phyloP scores from a whole-genome alignment of 257 asterid species.

The Primulina huaijiensis region DNA sequence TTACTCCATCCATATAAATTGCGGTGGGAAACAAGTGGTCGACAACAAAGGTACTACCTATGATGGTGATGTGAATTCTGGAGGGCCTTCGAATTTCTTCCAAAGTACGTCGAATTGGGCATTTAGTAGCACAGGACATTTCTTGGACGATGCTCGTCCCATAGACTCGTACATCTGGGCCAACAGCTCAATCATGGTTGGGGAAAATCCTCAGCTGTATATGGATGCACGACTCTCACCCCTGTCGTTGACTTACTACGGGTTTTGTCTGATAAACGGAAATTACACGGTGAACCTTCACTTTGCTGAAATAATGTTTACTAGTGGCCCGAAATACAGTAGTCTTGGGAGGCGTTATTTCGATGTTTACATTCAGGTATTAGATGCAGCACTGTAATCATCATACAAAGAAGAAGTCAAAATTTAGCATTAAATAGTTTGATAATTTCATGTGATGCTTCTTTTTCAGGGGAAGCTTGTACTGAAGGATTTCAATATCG shows the following conservation, averaged over 20 bases:
- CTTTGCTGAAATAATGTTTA: constrained; percentile 39
- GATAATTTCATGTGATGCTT: not conserved
- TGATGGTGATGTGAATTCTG: constrained; percentile 23
- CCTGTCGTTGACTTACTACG: constrained; percentile 38
- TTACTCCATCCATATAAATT: constrained; percentile 20
- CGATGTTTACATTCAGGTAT: constrained; percentile 40
- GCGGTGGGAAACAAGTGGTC: constrained; percentile 25
- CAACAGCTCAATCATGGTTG: constrained; percentile 21
- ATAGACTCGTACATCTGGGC: constrained; percentile 14
- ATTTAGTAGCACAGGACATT: constrained; percentile 39
- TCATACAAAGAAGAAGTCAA: not conserved
- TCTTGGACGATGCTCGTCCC: constrained; percentile 19
- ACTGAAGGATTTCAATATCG: not conserved
- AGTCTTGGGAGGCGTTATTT: constrained; percentile 37
- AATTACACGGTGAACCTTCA: constrained; percentile 36
- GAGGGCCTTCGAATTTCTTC: constrained; percentile 28
- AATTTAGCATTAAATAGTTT: not conserved
- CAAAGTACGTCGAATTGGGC: constrained; percentile 27
- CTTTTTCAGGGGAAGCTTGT: not conserved
- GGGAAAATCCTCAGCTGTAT: constrained; percentile 20
- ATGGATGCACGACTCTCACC: constrained; percentile 38
- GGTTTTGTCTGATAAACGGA: constrained; percentile 36
- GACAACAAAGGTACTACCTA: constrained; percentile 14
- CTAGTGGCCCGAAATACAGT: constrained; percentile 22
- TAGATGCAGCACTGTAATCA: not conserved